Evolutionary conservation across 192 early-diverging fungal genomes (phyloP).

Genomic region (Coemansia sp.): DNA sequence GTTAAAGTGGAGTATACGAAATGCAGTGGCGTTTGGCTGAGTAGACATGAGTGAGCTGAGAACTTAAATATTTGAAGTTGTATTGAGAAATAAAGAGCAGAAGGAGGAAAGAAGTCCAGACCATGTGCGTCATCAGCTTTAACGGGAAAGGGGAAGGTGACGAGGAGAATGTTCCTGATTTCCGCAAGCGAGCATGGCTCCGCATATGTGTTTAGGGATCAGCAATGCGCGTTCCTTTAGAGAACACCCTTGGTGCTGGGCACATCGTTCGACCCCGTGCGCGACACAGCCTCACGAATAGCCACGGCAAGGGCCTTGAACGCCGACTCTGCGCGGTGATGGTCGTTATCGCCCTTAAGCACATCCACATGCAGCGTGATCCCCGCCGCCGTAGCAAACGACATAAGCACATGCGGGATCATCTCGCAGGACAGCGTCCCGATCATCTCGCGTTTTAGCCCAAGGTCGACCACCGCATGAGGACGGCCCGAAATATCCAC

Average conservation of each 20-base stretch:
- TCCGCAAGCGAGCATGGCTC: slow-evolving; percentile 9
- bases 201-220: no score
- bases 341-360: slow-evolving; percentile 93
- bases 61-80: not conserved
- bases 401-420: slow-evolving; percentile 95
- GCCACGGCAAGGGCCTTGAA: slow-evolving; percentile 99
- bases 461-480: slow-evolving; percentile 76
- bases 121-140: not conserved
- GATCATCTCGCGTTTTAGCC: slow-evolving; percentile 88
- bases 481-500: slow-evolving; percentile 98
- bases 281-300: slow-evolving; percentile 78
- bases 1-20: slow-evolving; percentile 63
- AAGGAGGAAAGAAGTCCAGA: not conserved
- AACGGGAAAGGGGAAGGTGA: no score
- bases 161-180: slow-evolving; percentile 1
- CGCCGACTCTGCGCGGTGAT: slow-evolving; percentile 91
- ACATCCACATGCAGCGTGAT: slow-evolving; percentile 97
- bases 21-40: not conserved
- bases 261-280: slow-evolving; percentile 82
- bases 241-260: slow-evolving; percentile 95
- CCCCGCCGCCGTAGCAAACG: slow-evolving; percentile 87
- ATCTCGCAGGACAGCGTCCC: slow-evolving; percentile 93
- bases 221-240: slow-evolving; percentile 20
- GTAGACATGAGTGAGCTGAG: not conserved
- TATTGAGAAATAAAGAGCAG: not conserved